Evolutionary conservation across 352 stramenopile genomes (phyloP), one percentile per base, ranked within the genome.

Genomic region (Thalassiosira sp.): DNA sequence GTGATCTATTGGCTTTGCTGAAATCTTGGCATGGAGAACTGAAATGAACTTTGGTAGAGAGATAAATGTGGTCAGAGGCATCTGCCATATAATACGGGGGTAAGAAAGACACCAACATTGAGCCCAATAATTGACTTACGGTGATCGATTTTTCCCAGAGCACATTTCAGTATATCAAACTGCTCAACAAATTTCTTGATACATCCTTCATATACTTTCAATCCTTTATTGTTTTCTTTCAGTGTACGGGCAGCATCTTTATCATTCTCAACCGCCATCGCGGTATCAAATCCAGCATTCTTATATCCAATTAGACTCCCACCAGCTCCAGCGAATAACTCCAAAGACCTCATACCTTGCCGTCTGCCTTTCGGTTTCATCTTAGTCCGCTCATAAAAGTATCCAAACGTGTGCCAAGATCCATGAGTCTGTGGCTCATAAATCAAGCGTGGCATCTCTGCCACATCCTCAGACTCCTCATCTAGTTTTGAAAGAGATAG

Each of bases 291-390:
- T 24, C 63, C 78, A 18, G 33, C 35, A 20, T 65, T 59, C 11
- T 68, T 31, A 49, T 78, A 79, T 5, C 78, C 78, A 16, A 75
- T 33, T 20, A 64, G 37, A 53, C 72, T 86, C 6, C 78, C 78
- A 48, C 78, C 78, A 63, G 59, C 45, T 5, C 78, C 78, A 18
- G 69, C 72, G 70, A 86, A 86, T 3, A 85, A 15, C 53, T 85
- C 72, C 35, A 85, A 46, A 40, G 20, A 54, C 28, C 46, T 62
- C 16, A 69, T 57, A 57, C 25, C 16, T 43, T 56, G 43, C n/a
- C 31, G 60, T 45, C 40, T 64, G 46, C 37, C 61, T 20, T 49
- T 72, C 46, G 31, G 54, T 24, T 45, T 13, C 15, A 49, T 48
- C 65, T 71, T 5, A 49, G 20, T 64, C 24, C 52, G 37, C 37